Percentiles rank a stretch among this genome's conserved stretches.
These are phyloP conservation scores for Glycyrrhiza uralensis DNA, from an alignment of 306 rosid species.

Conservation along the genomic window DNA sequence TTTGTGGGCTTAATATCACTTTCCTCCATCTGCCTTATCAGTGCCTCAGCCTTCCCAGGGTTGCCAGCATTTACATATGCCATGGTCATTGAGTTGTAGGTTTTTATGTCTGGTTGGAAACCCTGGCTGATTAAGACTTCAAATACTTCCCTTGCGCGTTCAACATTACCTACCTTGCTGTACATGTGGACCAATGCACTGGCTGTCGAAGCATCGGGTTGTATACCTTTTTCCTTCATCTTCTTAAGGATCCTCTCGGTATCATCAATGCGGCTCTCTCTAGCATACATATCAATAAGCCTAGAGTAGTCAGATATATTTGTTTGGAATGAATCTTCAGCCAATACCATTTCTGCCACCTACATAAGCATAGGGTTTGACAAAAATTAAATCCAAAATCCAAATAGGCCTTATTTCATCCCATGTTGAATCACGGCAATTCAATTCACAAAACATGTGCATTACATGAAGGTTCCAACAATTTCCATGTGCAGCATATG, in stretches of 20 bases:
- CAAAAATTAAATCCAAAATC: conserved; percentile 18
- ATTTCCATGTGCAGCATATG: background rate
- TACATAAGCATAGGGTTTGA: conserved; percentile 36
- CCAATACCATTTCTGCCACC: conserved; percentile 75
- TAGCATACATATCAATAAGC: conserved; percentile 68
- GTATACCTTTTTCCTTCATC: conserved; percentile 64
- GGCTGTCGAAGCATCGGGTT: conserved; percentile 54
- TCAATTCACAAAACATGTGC: background rate
- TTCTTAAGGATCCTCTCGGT: conserved; percentile 69
- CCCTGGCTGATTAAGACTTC: conserved; percentile 60
- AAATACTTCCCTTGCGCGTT: conserved; percentile 58
- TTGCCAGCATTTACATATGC: conserved; percentile 62
- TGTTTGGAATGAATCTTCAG: conserved; percentile 76
- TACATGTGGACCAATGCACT: conserved; percentile 69
- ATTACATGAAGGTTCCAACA: conserved; percentile 13
- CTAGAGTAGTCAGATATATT: conserved; percentile 63
- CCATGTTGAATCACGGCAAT: background rate
- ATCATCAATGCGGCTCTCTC: conserved; percentile 58
- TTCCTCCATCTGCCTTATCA: conserved; percentile 70
- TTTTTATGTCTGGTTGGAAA: conserved; percentile 61
- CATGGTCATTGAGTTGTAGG: conserved; percentile 67
- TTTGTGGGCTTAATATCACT: conserved; percentile 50
- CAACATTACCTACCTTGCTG: conserved; percentile 69
- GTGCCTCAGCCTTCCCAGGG: conserved; percentile 38
- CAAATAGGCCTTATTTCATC: background rate